A percentile compares a stretch with the other conserved stretches of the same genome.
These are phyloP conservation scores for Flammula alnicola DNA, from an alignment of 1,284 basidiomycete genomes.

Conservation along the genomic window DNA sequence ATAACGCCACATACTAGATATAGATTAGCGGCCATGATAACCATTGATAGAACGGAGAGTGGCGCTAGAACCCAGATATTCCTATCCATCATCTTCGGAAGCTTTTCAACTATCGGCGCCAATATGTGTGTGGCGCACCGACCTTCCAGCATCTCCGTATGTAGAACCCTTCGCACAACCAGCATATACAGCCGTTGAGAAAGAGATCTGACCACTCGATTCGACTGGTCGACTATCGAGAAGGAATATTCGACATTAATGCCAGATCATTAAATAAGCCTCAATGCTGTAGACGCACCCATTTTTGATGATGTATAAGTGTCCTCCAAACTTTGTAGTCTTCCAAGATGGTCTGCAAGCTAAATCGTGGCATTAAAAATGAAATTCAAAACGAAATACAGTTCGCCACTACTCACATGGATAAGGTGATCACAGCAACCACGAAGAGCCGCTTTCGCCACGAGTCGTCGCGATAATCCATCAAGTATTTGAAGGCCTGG, in stretches of 20 bases:
- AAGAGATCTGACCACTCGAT: conserved; percentile 50
- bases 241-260: too few species aligned
- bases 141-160: conserved; percentile 57
- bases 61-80: conserved; percentile 41
- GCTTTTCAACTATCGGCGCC: not conserved
- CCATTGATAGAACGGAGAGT: conserved; percentile 33
- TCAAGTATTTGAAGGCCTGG: conserved; percentile 50
- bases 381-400: not conserved
- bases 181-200: conserved; percentile 50
- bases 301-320: conserved; percentile 38
- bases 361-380: conserved; percentile 26
- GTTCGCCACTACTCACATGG: conserved; percentile 48
- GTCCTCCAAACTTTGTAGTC: conserved; percentile 54
- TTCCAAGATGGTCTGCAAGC: conserved; percentile 51
- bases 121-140: conserved; percentile 13
- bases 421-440: conserved; percentile 40
- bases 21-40: conserved; percentile 39
- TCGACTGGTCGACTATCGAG: conserved; percentile 42
- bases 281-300: conserved; percentile 38
- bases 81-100: conserved; percentile 44
- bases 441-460: conserved; percentile 46
- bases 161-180: conserved; percentile 50
- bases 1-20: conserved; percentile 38
- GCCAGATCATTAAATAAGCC: not conserved
- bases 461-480: conserved; percentile 47